Evolutionary conservation across 2,329 filamentous ascomycete genomes (phyloP), one percentile per base, ranked within the genome.

Genomic region (Byssochlamys sp.): DNA sequence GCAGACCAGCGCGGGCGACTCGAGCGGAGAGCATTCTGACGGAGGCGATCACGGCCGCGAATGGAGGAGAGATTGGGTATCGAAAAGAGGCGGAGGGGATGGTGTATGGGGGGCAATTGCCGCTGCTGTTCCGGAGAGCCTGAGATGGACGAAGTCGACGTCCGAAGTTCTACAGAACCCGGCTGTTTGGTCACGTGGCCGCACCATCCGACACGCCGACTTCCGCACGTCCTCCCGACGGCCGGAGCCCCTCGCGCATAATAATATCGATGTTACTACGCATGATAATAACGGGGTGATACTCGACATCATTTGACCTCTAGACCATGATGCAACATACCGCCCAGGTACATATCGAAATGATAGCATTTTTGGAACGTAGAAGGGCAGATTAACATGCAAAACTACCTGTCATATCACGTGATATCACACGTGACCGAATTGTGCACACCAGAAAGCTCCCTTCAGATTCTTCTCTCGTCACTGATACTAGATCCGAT

Each of bases 1-100:
- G 81, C 71, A 81, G 76, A 74, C 79, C 78, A 68, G 79, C 77
- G 73, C 79, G 80, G 72, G 79, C 78, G 69, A 78, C 73, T 70
- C 81, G 78, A 73, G 77, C 75, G 72, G 81, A 77, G 73, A 82
- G 72, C 82, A 84, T 84, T 12, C 9, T 51, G 49, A 12, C 49
- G 49, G 49, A 51, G 25, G 27, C 25, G 49, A 51, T 26, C 24
- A 51, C 9, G 25, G 49, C 24, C 25, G 25, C 14, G 25, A 24
- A 28, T 4, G 48, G 49, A 51, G 49, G 49, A 51, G 49, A 51
- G 49, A 51, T 51, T 51, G 49, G 49, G 49, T 26, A 51, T 51
- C 25, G 49, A 28, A 26, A n/a, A 51, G 49, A 51, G 49, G 25
- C 27, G 24, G 25, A 51, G 27, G 10, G 25, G 24, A 51, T 28